Evolutionary conservation across 2,329 filamentous ascomycete genomes (phyloP).

Genomic region (Sclerotinia sclerotiorum): DNA sequence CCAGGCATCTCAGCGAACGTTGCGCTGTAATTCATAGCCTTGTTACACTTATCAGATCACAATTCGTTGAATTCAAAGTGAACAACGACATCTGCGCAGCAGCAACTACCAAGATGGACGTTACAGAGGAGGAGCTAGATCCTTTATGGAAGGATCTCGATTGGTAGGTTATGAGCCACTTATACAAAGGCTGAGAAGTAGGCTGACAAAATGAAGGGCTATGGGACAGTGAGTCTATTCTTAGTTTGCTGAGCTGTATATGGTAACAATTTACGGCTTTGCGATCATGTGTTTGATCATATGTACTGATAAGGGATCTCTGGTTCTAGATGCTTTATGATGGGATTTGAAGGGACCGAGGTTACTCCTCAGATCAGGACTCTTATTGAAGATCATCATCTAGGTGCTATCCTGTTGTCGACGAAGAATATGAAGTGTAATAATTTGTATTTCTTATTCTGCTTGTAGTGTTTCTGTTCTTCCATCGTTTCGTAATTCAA

Average conservation of each 20-base stretch:
- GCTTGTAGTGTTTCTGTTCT: not conserved
- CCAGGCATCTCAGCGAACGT: conserved; percentile 4
- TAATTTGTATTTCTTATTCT: conserved; percentile 15
- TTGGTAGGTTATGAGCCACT: conserved; percentile 33
- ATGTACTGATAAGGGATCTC: not conserved
- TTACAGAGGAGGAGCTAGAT: conserved; percentile 47
- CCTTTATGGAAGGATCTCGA: conserved; percentile 39
- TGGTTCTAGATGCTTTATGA: conserved; percentile 16
- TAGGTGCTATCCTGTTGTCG: conserved; percentile 83
- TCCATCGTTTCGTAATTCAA: conserved; percentile 19
- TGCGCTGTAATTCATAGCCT: conserved; percentile 11
- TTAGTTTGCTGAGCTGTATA: conserved; percentile 59
- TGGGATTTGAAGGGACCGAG: conserved; percentile 78
- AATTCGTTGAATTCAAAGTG: not conserved
- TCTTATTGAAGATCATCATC: conserved; percentile 78
- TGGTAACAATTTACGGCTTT: not conserved
- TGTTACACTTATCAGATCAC: conserved; percentile 9
- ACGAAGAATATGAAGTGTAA: conserved; percentile 83
- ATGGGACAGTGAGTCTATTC: conserved; percentile 64
- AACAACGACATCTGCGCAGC: not conserved
- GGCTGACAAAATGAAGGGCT: conserved; percentile 47
- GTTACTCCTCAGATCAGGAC: conserved; percentile 80
- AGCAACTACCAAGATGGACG: conserved; percentile 47
- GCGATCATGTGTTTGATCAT: conserved; percentile 1
- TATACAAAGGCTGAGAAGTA: conserved; percentile 18